These are phyloP conservation scores for Russula griseocarnosa DNA, from an alignment of 768 basidiomycete genomes.

Conservation along the genomic window DNA sequence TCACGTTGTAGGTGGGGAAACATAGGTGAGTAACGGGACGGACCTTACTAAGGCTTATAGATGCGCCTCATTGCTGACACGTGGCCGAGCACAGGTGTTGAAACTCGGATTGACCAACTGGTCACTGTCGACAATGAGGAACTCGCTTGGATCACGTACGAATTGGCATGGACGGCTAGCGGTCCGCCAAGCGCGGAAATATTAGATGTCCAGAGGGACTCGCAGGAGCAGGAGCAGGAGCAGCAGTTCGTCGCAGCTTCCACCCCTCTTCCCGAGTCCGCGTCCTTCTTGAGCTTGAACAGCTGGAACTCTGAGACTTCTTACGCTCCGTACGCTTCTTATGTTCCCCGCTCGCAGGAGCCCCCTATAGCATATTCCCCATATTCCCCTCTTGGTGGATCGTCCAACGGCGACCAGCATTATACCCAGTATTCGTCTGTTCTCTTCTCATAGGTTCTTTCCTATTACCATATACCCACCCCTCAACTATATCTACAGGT, in stretches of 20 bases:
- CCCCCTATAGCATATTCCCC: conserved; percentile 7
- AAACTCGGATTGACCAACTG: conserved; percentile 65
- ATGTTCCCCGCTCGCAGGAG: conserved; percentile 19
- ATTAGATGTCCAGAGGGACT: conserved; percentile 46
- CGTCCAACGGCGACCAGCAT: conserved; percentile 16
- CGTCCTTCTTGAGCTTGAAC: conserved; percentile 22
- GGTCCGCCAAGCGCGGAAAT: conserved; percentile 56
- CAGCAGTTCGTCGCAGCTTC: conserved; percentile 30
- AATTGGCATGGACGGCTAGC: conserved; percentile 54
- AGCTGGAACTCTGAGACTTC: conserved; percentile 19
- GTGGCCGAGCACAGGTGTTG: conserved; percentile 38
- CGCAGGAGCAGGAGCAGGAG: conserved; percentile 27
- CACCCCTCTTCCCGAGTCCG: conserved; percentile 33
- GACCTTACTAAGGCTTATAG: neutral
- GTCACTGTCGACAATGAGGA: conserved; percentile 60
- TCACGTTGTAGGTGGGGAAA: conserved; percentile 69
- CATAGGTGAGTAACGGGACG: conserved; percentile 45
- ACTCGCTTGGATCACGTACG: conserved; percentile 61
- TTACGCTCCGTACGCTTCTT: conserved; percentile 13
- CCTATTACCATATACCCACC: conserved; percentile 10
- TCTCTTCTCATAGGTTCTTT: conserved; percentile 23
- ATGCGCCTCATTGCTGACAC: conserved; percentile 19
- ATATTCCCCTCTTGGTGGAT: conserved; percentile 17
- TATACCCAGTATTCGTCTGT: conserved; percentile 27
- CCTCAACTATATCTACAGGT: conserved; percentile 13